A percentile compares a stretch with the other conserved stretches of the same genome.
These are phyloP conservation scores for Pseudisothecium myosuroides DNA, from an alignment of 225 moss, liverwort and hornwort genomes.

Conservation along the genomic window DNA sequence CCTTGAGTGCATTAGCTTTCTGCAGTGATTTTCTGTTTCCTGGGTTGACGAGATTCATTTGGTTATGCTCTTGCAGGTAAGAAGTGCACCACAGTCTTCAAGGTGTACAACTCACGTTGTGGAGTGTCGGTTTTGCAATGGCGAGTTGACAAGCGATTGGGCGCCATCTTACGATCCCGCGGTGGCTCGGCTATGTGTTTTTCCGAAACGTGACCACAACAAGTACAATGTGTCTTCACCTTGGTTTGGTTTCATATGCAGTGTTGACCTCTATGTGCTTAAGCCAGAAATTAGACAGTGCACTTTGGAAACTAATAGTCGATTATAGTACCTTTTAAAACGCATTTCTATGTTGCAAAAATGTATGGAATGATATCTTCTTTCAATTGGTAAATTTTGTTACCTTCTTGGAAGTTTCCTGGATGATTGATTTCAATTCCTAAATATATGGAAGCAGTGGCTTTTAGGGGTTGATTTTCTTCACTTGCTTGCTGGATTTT, in stretches of 20 bases:
- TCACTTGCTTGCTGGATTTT: not conserved
- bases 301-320: not conserved
- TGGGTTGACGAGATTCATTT: not conserved
- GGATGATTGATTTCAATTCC: not conserved
- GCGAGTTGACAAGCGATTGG: slow-evolving; percentile 53
- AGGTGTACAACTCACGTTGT: slow-evolving; percentile 43
- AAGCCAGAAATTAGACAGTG: not conserved
- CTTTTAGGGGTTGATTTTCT: not conserved
- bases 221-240: slow-evolving; percentile 21
- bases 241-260: not conserved
- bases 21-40: not conserved
- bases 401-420: not conserved
- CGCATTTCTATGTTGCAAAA: not conserved
- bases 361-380: not conserved
- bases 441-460: not conserved
- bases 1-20: not conserved
- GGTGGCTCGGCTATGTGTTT: slow-evolving; percentile 40
- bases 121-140: slow-evolving; percentile 62
- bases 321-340: not conserved
- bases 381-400: not conserved
- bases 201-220: slow-evolving; percentile 57
- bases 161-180: slow-evolving; percentile 45
- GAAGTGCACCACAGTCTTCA: slow-evolving; percentile 28
- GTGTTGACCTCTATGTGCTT: not conserved
- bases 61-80: slow-evolving; percentile 34